phyloP scores from a whole-genome alignment of 129 eudicot species.

The Ambrosia artemisiifolia region DNA sequence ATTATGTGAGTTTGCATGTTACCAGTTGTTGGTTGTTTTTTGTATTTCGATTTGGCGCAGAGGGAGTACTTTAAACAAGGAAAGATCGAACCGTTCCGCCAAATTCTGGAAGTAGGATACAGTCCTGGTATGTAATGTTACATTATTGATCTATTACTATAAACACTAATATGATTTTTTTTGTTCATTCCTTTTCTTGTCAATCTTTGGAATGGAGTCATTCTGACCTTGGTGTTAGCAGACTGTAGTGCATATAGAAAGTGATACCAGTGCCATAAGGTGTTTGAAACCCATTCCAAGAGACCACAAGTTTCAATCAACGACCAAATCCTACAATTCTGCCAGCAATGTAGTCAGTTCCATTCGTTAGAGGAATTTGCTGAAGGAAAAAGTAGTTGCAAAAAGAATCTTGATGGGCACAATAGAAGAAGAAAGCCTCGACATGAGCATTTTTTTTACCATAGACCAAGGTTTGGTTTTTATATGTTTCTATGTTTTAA shows the following conservation, averaged over 20 bases:
- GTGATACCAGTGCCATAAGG: slow-evolving; percentile 52
- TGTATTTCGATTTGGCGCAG: slow-evolving; percentile 39
- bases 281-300: slow-evolving; percentile 55
- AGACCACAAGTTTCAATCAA: slow-evolving; percentile 48
- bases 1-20: slow-evolving; percentile 6
- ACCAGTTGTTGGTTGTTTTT: neutral
- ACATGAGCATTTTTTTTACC: slow-evolving; percentile 14
- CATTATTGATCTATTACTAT: neutral
- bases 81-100: slow-evolving; percentile 80
- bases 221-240: slow-evolving; percentile 34
- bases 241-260: slow-evolving; percentile 60
- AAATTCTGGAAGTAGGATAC: slow-evolving; percentile 94
- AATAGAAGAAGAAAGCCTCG: slow-evolving; percentile 50
- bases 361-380: slow-evolving; percentile 45
- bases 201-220: slow-evolving; percentile 1
- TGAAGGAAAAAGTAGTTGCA: slow-evolving; percentile 45
- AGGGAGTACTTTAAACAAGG: slow-evolving; percentile 99
- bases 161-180: neutral
- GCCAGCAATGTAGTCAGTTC: slow-evolving; percentile 67
- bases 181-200: neutral
- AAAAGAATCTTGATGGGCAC: slow-evolving; percentile 49
- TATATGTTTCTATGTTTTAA: neutral
- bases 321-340: slow-evolving; percentile 42
- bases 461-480: slow-evolving; percentile 28
- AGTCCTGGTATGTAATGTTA: slow-evolving; percentile 63